Percentiles rank a stretch among this genome's conserved stretches.
phyloP scores from a whole-genome alignment of 345 rosid genomes.

The Turnera subulata region DNA sequence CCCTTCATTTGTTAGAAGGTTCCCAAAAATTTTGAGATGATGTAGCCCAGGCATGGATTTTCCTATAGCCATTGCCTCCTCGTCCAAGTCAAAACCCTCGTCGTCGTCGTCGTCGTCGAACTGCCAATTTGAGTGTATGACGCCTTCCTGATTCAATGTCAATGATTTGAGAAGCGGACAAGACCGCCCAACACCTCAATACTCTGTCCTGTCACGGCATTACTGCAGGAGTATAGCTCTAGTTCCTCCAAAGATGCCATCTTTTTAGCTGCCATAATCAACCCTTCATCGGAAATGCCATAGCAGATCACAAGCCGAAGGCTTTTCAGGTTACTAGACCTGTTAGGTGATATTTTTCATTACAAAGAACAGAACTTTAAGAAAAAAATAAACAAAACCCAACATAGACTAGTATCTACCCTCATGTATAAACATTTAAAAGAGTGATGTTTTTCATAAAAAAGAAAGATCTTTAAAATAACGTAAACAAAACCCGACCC shows the following conservation, averaged over 20 bases:
- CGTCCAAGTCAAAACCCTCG: too few relatives aligned
- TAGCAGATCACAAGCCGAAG: slow-evolving; percentile 38
- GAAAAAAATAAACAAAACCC: too few relatives aligned
- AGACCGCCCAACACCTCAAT: slow-evolving; percentile 32
- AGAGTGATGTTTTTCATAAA: too few relatives aligned
- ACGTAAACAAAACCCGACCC: too few relatives aligned
- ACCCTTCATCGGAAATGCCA: slow-evolving; percentile 36
- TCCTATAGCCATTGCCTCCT: slow-evolving; percentile 56
- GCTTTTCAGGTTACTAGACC: slow-evolving; percentile 42
- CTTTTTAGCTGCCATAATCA: slow-evolving; percentile 34
- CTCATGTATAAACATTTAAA: too few relatives aligned
- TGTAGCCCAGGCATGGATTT: slow-evolving; percentile 45
- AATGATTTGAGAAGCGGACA: slow-evolving; percentile 28
- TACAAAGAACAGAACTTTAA: not conserved
- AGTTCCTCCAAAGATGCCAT: slow-evolving; percentile 59
- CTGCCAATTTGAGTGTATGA: slow-evolving; percentile 14
- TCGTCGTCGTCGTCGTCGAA: slow-evolving; percentile 27
- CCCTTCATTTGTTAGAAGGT: slow-evolving; percentile 50
- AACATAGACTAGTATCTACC: too few relatives aligned
- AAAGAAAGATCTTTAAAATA: too few relatives aligned
- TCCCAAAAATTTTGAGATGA: slow-evolving; percentile 49
- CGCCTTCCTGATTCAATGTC: not conserved
- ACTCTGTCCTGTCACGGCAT: slow-evolving; percentile 22
- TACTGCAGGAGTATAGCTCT: slow-evolving; percentile 31
- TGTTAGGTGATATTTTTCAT: slow-evolving; percentile 16